A percentile compares a stretch with the other conserved stretches of the same genome.
Conservation (phyloP, 805 yeast genomes). For the Pichia manshurica region DNA sequence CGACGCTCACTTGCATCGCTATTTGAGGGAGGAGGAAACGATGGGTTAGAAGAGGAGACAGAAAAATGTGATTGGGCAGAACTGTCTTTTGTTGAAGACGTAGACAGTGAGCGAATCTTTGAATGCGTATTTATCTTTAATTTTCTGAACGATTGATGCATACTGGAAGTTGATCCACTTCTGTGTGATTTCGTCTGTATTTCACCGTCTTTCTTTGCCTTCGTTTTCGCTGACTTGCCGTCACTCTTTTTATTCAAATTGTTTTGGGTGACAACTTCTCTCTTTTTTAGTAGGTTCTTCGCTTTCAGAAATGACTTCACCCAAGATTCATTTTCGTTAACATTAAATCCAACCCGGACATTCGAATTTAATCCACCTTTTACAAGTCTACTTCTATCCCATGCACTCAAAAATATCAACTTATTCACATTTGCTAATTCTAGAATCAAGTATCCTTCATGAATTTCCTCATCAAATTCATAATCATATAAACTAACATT, state of each 20-base stretch:
- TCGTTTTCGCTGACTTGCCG: constrained; percentile 3
- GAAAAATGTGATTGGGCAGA: background rate
- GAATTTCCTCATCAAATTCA: constrained; percentile 58
- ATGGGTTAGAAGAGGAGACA: background rate
- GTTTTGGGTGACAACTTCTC: constrained; percentile 16
- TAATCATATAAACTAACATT: constrained; percentile 74
- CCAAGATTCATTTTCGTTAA: constrained; percentile 55
- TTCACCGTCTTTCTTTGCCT: background rate
- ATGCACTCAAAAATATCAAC: constrained; percentile 48
- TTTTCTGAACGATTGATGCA: constrained; percentile 10
- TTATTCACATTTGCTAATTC: constrained; percentile 55
- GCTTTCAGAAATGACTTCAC: constrained; percentile 65
- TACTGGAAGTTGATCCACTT: background rate
- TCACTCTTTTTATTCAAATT: constrained; percentile 2
- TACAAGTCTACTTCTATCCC: constrained; percentile 32
- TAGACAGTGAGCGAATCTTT: constrained; percentile 5
- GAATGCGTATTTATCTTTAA: constrained; percentile 9
- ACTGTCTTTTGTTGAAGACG: background rate
- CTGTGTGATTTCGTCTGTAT: background rate
- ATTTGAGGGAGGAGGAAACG: background rate
- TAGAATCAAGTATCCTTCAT: constrained; percentile 57
- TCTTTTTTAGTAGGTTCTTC: constrained; percentile 44
- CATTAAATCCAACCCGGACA: constrained; percentile 32
- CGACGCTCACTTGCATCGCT: background rate
- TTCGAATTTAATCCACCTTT: constrained; percentile 31